phyloP scores from a whole-genome alignment of 805 yeast genomes.

The Candida ponderosae region DNA sequence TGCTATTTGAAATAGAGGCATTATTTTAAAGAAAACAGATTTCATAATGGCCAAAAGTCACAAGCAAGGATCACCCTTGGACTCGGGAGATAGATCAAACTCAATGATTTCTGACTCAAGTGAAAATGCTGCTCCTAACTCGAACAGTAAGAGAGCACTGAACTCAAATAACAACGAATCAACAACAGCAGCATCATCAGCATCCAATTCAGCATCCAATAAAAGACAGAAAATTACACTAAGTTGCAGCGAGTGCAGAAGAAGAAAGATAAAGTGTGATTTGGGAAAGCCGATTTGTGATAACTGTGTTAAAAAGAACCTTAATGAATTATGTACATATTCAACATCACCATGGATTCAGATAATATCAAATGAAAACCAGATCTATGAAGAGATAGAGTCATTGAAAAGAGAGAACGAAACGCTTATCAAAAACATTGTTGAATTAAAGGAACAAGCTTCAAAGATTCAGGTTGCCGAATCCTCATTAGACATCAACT shows the following conservation, averaged over 20 bases:
- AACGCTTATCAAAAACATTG: constrained; percentile 9
- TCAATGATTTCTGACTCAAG: too few relatives aligned
- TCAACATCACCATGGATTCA: constrained; percentile 16
- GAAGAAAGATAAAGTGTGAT: constrained; percentile 17
- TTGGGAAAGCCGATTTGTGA: constrained; percentile 12
- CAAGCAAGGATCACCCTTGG: too few relatives aligned
- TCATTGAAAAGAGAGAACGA: constrained; percentile 12
- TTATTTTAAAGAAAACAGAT: too few relatives aligned
- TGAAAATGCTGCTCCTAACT: too few relatives aligned
- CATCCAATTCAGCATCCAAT: neutral
- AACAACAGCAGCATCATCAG: too few relatives aligned
- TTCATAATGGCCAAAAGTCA: too few relatives aligned
- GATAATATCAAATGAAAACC: constrained; percentile 12
- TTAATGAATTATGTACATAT: constrained; percentile 8
- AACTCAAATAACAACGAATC: neutral
- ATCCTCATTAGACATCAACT: too few relatives aligned
- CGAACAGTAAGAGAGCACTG: too few relatives aligned
- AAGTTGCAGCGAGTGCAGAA: constrained; percentile 13
- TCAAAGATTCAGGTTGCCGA: neutral
- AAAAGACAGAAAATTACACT: constrained; percentile 13
- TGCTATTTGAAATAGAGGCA: too few relatives aligned
- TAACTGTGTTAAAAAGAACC: constrained; percentile 11
- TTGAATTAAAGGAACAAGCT: constrained; percentile 4
- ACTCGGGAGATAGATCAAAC: too few relatives aligned
- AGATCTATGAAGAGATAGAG: constrained; percentile 15